Evolutionary conservation across 2,329 filamentous ascomycete genomes (phyloP).

Genomic region (Penicillium sp.): DNA sequence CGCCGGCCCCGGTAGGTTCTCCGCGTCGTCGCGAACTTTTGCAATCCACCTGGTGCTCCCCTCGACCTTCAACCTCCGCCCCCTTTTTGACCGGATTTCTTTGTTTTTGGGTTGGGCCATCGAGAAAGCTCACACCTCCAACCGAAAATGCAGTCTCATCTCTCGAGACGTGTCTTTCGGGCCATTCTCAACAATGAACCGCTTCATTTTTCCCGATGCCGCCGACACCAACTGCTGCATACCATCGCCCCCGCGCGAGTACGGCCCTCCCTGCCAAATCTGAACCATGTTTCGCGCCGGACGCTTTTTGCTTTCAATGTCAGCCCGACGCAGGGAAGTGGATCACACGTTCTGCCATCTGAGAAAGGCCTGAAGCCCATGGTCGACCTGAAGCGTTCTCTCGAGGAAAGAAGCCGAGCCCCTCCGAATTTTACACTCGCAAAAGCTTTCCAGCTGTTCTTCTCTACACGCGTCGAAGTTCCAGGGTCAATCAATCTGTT

Average conservation of each 20-base stretch:
- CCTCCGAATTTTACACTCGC: conserved; percentile 67
- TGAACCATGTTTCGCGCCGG: conserved; percentile 43
- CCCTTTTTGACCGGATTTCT: background rate
- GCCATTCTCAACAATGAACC: conserved; percentile 51
- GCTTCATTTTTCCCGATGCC: conserved; percentile 45
- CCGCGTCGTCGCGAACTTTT: conserved; percentile 28
- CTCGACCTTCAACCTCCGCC: conserved; percentile 2
- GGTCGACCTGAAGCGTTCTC: conserved; percentile 67
- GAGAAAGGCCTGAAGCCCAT: conserved; percentile 69
- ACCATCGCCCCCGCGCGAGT: conserved; percentile 35
- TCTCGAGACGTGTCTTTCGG: conserved; percentile 50
- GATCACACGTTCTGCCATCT: conserved; percentile 60
- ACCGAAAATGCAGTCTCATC: conserved; percentile 49
- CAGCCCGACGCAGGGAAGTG: conserved; percentile 54
- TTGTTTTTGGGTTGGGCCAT: background rate
- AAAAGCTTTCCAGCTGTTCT: conserved; percentile 67
- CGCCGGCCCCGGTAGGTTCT: conserved; percentile 22
- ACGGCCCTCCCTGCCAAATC: conserved; percentile 30
- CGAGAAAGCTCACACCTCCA: background rate
- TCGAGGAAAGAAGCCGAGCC: conserved; percentile 66
- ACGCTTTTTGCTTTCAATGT: conserved; percentile 39
- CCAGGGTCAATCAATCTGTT: conserved; percentile 63
- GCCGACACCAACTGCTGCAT: conserved; percentile 36
- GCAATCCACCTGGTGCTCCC: conserved; percentile 1
- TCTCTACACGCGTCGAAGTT: conserved; percentile 58